Percentiles rank a stretch among this genome's conserved stretches.
These are phyloP conservation scores for Blastobotrys chiropterorum DNA, from an alignment of 805 yeast species.

Conservation along the genomic window DNA sequence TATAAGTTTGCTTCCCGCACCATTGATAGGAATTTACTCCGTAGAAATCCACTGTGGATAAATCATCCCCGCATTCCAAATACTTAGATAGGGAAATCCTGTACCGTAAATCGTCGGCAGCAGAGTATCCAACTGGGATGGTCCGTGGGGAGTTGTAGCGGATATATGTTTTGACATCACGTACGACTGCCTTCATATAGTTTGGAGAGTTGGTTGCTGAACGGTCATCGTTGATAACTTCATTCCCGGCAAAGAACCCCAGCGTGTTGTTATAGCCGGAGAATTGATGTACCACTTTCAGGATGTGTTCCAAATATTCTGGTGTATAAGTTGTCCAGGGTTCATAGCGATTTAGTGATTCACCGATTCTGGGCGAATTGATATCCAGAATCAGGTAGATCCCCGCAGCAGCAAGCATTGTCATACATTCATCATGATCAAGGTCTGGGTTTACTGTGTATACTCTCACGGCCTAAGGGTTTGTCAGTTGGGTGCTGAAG, in stretches of 20 bases:
- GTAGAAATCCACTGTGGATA: conserved; percentile 56
- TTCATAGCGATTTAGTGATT: conserved; percentile 81
- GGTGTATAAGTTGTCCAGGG: conserved; percentile 86
- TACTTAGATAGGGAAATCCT: conserved; percentile 73
- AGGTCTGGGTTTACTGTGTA: conserved; percentile 80
- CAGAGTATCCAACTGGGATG: conserved; percentile 92
- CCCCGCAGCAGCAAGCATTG: conserved; percentile 83
- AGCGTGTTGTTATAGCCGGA: conserved; percentile 80
- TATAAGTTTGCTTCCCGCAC: conserved; percentile 81
- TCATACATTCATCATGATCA: conserved; percentile 87
- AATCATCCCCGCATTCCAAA: conserved; percentile 65
- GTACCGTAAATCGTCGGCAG: conserved; percentile 84
- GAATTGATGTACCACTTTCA: conserved; percentile 74
- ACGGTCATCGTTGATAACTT: conserved; percentile 70
- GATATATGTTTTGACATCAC: conserved; percentile 77
- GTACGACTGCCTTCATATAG: conserved; percentile 68
- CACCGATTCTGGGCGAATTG: conserved; percentile 73
- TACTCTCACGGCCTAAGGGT: conserved; percentile 61
- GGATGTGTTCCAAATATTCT: conserved; percentile 66
- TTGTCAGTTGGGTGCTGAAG: background rate
- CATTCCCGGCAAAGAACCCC: conserved; percentile 97
- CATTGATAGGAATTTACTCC: conserved; percentile 80
- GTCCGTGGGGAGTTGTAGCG: conserved; percentile 49
- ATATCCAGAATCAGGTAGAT: conserved; percentile 89
- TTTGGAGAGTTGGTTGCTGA: conserved; percentile 60